phyloP scores from a whole-genome alignment of 345 rosid genomes.

The Crucihimalaya himalaica region DNA sequence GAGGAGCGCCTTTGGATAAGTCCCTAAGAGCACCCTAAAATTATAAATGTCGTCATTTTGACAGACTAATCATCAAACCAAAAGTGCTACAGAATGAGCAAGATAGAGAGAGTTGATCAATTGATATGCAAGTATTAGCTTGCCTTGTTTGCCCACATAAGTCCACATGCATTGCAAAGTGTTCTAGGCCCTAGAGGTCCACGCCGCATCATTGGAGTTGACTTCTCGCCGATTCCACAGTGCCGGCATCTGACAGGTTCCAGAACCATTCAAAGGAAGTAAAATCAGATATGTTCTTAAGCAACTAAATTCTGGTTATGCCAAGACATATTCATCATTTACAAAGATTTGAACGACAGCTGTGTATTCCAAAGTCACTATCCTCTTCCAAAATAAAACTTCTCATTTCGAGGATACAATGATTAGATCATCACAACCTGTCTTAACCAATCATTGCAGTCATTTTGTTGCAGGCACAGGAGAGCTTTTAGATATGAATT shows the following conservation, averaged over 20 bases:
- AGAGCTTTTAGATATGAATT: background rate
- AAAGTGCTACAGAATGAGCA: background rate
- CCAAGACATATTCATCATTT: background rate
- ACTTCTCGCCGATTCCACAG: conserved; percentile 62
- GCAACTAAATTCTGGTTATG: background rate
- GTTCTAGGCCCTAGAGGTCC: conserved; percentile 81
- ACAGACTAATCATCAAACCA: conserved; percentile 3
- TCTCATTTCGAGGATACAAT: background rate
- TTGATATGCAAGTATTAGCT: conserved; percentile 1
- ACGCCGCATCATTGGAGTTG: conserved; percentile 73
- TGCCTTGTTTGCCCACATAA: conserved; percentile 81
- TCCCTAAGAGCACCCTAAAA: conserved; percentile 61
- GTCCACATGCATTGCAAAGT: conserved; percentile 77
- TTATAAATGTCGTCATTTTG: conserved; percentile 14
- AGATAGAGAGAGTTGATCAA: background rate
- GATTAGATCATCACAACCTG: background rate
- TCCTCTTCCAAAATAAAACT: background rate
- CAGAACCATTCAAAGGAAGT: conserved; percentile 18
- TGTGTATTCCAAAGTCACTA: background rate
- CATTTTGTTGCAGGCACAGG: background rate
- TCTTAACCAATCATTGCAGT: background rate
- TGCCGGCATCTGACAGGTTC: conserved; percentile 53
- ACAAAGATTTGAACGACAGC: background rate
- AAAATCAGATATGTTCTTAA: conserved; percentile 12
- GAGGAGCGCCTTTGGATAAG: conserved; percentile 57